Conservation (phyloP, 768 basidiomycete genomes). For the Agrocybe pediades region DNA sequence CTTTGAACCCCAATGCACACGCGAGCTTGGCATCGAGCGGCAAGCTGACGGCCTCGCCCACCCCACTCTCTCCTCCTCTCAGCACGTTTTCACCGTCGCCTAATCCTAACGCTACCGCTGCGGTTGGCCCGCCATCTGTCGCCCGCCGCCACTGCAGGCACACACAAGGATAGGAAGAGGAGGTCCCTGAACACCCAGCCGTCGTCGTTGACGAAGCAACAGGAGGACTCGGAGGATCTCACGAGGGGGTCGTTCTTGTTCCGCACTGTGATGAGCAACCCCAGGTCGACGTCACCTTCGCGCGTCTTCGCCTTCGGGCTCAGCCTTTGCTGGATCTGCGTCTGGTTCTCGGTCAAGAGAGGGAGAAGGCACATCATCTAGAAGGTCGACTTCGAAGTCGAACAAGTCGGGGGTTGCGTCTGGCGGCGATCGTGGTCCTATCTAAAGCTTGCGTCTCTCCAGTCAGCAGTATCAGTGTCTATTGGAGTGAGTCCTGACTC, state of each 20-base stretch:
- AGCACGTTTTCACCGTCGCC: neutral
- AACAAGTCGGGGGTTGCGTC: neutral
- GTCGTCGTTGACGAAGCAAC: neutral
- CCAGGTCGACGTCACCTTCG: conserved; percentile 20
- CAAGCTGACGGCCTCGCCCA: neutral
- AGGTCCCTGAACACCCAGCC: neutral
- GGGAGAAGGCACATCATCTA: neutral
- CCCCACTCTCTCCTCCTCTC: neutral
- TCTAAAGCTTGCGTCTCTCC: conserved; percentile 27
- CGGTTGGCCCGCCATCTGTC: neutral
- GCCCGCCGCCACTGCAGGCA: neutral
- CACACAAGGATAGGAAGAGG: neutral
- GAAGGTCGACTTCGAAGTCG: neutral
- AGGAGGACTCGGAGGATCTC: conserved; percentile 11
- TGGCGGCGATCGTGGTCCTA: conserved; percentile 1
- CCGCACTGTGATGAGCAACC: conserved; percentile 29
- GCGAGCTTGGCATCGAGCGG: neutral
- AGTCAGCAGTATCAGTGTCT: conserved; percentile 34
- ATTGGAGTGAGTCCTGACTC: conserved; percentile 20
- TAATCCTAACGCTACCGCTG: neutral
- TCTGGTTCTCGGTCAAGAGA: neutral
- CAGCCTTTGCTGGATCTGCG: neutral
- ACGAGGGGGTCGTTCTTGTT: conserved; percentile 30
- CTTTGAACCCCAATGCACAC: neutral
- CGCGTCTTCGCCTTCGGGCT: neutral